phyloP scores from a whole-genome alignment of 2,329 filamentous ascomycete species.

The Penicillium hesseltinei region DNA sequence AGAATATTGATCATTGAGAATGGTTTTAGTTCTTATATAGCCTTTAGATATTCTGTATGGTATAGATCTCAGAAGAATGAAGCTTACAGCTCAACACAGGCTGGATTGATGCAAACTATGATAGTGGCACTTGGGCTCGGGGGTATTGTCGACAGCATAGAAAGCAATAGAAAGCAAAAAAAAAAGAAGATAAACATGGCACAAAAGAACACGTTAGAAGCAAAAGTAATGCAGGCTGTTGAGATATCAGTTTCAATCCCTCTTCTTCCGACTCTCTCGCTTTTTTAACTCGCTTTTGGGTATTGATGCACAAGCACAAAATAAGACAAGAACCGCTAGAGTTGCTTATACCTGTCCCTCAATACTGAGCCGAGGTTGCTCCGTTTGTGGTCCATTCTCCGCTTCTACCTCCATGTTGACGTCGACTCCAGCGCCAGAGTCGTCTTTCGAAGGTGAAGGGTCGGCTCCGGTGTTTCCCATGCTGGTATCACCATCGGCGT shows the following conservation, averaged over 20 bases:
- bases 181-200: neutral
- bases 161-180: constrained; percentile 11
- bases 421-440: neutral
- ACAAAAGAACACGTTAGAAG: constrained; percentile 9
- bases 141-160: constrained; percentile 23
- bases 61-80: neutral
- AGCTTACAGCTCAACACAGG: constrained; percentile 1
- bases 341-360: constrained; percentile 23
- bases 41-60: neutral
- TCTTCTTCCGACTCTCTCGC: neutral
- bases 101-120: constrained; percentile 8
- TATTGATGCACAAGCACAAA: constrained; percentile 6
- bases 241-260: constrained; percentile 1
- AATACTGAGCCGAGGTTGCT: constrained; percentile 24
- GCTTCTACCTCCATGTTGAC: constrained; percentile 1
- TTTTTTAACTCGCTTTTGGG: constrained; percentile 9
- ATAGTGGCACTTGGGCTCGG: constrained; percentile 8
- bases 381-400: constrained; percentile 8
- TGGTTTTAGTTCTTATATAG: neutral
- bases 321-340: neutral
- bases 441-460: neutral
- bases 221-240: neutral
- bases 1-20: neutral
- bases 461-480: constrained; percentile 8
- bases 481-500: constrained; percentile 14